Conservation (phyloP, 2,329 filamentous ascomycete genomes). For the Aspergillus fumigatiaffinis region DNA sequence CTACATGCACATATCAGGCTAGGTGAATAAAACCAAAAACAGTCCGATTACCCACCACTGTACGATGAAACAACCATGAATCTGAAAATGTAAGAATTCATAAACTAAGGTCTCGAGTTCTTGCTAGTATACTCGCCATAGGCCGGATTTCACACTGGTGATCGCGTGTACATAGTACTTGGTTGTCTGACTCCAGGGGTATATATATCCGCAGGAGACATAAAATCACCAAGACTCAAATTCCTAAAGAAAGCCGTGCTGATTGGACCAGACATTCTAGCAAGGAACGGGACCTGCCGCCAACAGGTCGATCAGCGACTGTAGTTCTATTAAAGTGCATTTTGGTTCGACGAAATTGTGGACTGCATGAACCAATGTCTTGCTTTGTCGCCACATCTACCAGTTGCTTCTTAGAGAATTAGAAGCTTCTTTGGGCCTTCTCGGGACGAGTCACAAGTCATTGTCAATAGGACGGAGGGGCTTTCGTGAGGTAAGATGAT, state of each 20-base stretch:
- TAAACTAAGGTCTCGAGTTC: not conserved
- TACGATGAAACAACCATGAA: not conserved
- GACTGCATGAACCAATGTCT: not conserved
- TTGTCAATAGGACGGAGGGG: not conserved
- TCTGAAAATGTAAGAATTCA: not conserved
- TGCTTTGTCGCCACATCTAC: not conserved
- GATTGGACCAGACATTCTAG: not conserved
- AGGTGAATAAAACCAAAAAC: not conserved
- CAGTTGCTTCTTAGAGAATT: not conserved
- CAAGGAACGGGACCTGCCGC: not conserved
- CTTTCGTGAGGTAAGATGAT: not conserved
- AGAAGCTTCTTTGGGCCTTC: not conserved
- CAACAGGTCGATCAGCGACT: not conserved
- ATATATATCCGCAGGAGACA: not conserved
- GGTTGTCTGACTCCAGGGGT: not conserved
- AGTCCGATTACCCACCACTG: not conserved
- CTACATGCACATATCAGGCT: not conserved
- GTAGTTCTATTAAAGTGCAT: not conserved
- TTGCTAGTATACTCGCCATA: not conserved
- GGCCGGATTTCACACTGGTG: no score
- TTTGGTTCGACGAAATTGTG: not conserved
- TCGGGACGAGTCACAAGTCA: not conserved
- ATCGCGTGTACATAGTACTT: not conserved
- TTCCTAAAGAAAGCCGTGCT: not conserved
- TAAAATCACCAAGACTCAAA: not conserved